phyloP scores from a whole-genome alignment of 768 basidiomycete species.

The Rhizopogon sp. region DNA sequence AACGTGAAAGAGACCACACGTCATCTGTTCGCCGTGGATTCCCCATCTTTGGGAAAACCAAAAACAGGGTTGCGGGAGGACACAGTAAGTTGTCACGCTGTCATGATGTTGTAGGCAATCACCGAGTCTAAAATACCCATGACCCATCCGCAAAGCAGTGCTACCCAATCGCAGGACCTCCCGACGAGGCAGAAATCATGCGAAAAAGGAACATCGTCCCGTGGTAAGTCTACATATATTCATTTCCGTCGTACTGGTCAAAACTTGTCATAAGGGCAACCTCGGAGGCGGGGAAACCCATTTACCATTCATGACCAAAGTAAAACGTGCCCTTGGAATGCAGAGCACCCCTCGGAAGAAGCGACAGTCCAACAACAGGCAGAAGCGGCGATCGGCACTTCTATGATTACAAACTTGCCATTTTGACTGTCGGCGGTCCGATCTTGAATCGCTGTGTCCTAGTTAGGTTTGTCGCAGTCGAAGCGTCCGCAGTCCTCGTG shows the following conservation, averaged over 20 bases:
- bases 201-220: constrained; percentile 37
- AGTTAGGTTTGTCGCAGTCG: no score
- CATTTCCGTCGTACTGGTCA: neutral
- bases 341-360: constrained; percentile 34
- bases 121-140: constrained; percentile 2
- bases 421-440: no score
- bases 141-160: constrained; percentile 33
- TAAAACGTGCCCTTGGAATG: constrained; percentile 49
- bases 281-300: constrained; percentile 29
- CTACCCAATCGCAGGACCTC: constrained; percentile 49
- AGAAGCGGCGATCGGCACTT: neutral
- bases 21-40: constrained; percentile 2
- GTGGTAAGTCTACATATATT: constrained; percentile 35
- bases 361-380: neutral
- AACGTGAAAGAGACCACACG: neutral
- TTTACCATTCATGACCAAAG: constrained; percentile 46
- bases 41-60: constrained; percentile 24
- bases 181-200: constrained; percentile 36
- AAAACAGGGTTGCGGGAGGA: constrained; percentile 42
- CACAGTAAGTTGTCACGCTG: constrained; percentile 32
- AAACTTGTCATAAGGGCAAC: constrained; percentile 30
- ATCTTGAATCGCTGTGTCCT: no score
- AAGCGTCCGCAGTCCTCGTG: no score
- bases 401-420: neutral
- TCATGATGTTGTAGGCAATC: neutral